Conservation (phyloP, 371 early-diverging fungal species). For the Haplosporangium sp. region DNA sequence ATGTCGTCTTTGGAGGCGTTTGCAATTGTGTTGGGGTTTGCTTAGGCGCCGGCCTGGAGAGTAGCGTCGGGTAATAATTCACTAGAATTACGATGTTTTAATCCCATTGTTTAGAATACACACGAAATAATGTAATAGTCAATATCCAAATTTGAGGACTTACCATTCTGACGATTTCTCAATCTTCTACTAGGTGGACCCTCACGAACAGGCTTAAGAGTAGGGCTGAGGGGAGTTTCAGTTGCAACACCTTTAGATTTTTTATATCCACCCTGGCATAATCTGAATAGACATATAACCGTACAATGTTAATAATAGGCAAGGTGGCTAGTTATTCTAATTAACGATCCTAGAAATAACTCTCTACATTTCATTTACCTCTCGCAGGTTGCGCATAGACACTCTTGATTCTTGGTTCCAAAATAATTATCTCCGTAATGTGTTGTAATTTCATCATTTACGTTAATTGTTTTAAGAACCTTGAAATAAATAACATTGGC, state of each 20-base stretch:
- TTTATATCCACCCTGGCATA: slow-evolving; percentile 13
- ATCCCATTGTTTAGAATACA: neutral
- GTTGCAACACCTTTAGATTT: neutral
- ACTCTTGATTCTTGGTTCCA: slow-evolving; percentile 88
- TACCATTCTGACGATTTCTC: slow-evolving; percentile 14
- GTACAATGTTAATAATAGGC: neutral
- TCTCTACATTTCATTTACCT: slow-evolving; percentile 20
- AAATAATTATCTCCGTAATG: slow-evolving; percentile 92
- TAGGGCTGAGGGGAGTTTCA: slow-evolving; percentile 1
- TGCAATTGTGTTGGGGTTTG: slow-evolving; percentile 10
- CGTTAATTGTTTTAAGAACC: slow-evolving; percentile 77
- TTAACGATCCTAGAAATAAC: neutral
- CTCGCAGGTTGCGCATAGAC: slow-evolving; percentile 93
- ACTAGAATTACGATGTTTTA: slow-evolving; percentile 13
- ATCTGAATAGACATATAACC: neutral
- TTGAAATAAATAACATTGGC: slow-evolving; percentile 81
- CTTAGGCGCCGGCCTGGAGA: slow-evolving; percentile 9
- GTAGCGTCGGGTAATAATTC: slow-evolving; percentile 25
- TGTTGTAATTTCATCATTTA: slow-evolving; percentile 90
- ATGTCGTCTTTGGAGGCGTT: slow-evolving; percentile 21
- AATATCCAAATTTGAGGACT: neutral
- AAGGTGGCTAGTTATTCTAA: neutral
- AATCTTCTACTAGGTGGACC: slow-evolving; percentile 5
- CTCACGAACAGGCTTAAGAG: neutral
- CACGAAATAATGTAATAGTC: neutral